These are phyloP conservation scores for Fibroporia radiculosa DNA, from an alignment of 768 basidiomycete genomes.

Conservation along the genomic window DNA sequence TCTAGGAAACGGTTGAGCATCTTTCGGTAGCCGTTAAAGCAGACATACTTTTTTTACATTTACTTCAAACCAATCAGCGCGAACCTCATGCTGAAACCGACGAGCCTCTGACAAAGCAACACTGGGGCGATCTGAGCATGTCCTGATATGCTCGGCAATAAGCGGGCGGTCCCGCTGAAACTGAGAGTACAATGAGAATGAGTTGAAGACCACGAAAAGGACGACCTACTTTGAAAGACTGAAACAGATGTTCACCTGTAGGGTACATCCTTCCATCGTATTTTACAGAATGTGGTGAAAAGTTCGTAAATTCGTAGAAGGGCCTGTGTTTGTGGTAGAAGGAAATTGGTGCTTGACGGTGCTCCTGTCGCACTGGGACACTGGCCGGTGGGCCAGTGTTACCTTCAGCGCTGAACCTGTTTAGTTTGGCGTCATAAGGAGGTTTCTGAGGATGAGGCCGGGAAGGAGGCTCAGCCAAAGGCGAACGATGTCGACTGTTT, in stretches of 20 bases:
- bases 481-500: too few relatives aligned
- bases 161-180: constrained; percentile 53
- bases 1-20: constrained; percentile 28
- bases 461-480: too few relatives aligned
- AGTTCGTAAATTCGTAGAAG: constrained; percentile 69
- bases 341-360: constrained; percentile 6
- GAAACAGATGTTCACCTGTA: constrained; percentile 73
- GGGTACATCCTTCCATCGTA: constrained; percentile 62
- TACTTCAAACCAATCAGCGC: constrained; percentile 61
- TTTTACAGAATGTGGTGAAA: constrained; percentile 55
- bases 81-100: constrained; percentile 51
- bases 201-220: neutral
- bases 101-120: constrained; percentile 63
- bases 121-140: constrained; percentile 53
- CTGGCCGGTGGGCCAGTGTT: too few relatives aligned
- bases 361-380: too few relatives aligned
- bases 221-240: constrained; percentile 42
- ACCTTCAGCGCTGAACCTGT: too few relatives aligned
- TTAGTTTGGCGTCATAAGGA: too few relatives aligned
- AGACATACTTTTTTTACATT: constrained; percentile 52
- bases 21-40: neutral
- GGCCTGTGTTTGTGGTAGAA: constrained; percentile 62
- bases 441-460: too few relatives aligned
- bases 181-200: constrained; percentile 22
- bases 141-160: constrained; percentile 63